Conservation (phyloP, 2,329 filamentous ascomycete species). For the Akanthomyces dipterigenus region DNA sequence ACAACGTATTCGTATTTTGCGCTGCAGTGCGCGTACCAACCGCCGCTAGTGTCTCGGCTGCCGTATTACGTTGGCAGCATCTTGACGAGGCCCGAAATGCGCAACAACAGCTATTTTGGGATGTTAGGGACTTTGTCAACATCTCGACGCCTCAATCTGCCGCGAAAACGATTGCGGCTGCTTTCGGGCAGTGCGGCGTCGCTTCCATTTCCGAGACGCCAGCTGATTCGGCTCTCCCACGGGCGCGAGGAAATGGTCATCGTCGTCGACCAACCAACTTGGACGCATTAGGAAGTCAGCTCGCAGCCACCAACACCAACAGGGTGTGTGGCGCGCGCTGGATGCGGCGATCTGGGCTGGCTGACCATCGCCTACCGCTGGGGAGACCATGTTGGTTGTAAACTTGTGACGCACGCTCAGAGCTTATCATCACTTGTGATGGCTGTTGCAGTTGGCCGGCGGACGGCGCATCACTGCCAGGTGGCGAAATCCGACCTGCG, state of each 20-base stretch:
- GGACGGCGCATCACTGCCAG: not conserved
- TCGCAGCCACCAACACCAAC: not conserved
- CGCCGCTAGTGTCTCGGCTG: not conserved
- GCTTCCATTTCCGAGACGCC: not conserved
- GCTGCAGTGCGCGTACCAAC: no score
- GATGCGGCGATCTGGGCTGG: not conserved
- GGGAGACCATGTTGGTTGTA: not conserved
- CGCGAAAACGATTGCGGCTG: not conserved
- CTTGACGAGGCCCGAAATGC: not conserved
- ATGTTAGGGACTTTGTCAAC: not conserved
- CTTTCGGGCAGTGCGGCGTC: not conserved
- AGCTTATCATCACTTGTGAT: not conserved
- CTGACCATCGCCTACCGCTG: not conserved
- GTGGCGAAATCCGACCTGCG: not conserved
- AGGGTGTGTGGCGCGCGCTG: not conserved
- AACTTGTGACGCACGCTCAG: not conserved
- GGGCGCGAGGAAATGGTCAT: not conserved
- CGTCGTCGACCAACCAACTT: no score
- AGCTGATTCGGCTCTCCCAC: not conserved
- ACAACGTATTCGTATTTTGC: not conserved
- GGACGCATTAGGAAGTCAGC: constrained; percentile 1
- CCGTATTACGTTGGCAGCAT: not conserved
- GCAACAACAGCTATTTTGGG: not conserved
- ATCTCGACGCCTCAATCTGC: not conserved
- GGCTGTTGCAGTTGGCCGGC: not conserved